Base-by-base conservation (phyloP, 257 asterid genomes). In the Nicotiana tabacum region DNA sequence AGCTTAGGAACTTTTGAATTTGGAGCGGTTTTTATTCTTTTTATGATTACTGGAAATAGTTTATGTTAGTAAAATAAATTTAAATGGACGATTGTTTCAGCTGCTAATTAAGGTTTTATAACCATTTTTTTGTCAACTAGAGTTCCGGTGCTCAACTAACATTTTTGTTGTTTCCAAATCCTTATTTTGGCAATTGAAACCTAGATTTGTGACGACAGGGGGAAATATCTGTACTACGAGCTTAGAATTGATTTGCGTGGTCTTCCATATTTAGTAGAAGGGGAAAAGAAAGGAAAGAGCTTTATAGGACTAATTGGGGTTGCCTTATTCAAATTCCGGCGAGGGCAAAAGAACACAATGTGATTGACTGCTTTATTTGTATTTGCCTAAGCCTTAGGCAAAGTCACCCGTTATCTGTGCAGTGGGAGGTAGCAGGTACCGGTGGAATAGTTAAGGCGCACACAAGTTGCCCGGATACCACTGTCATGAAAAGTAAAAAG, bases 11-110 rank as follows among this genome's bases (percentile, higher is more conserved):
- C 7, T 72, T 24, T 74, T 51, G 35, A 29, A 66, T 81, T 66
- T 65, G 33, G 66, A 66, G 27, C 56, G 15, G n/a, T 65, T 29
- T 30, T 56, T 37, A 48, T 1, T 11, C 21, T 18, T 27, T 3
- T 66, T 56, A 48, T 57, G 76, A 66, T 46, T 81, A 81, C 53
- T 55, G 78, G 60, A 29, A 66, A 81, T 46, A 51, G 62, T 46
- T 72, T 58, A 72, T 72, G 24, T 6, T 46, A 72, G 61, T 46
- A 6, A 74, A 21, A 51, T 2, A 30, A 27, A 48, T 76, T 76
- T n/a, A 76, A 21, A 27, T 27, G 60, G 27, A 51, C 29, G 64
- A 30, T 6, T 76, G 58, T 51, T 13, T 15, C 16, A 69, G 77
- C 32, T 69, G 77, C 17, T 69, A 7, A 13, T 67, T 17, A 33